phyloP scores from a whole-genome alignment of 257 asterid genomes.

The Euphrasia confusa region DNA sequence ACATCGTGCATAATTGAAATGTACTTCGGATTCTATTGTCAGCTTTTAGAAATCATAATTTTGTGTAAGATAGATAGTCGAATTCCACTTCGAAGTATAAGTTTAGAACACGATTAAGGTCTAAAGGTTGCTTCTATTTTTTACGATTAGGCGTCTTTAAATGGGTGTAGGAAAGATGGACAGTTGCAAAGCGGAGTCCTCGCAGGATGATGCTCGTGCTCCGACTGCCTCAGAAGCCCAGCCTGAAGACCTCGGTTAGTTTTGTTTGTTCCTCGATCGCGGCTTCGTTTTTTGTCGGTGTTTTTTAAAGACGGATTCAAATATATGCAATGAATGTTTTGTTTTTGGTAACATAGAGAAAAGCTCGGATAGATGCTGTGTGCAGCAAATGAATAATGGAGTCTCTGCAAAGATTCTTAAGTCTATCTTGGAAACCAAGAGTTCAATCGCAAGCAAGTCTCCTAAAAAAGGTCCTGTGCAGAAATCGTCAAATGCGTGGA shows the following conservation, averaged over 20 bases:
- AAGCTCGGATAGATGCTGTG: constrained; percentile 76
- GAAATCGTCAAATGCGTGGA: constrained; percentile 43
- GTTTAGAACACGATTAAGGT: too few relatives aligned
- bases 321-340: constrained; percentile 14
- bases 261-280: constrained; percentile 4
- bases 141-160: too few relatives aligned
- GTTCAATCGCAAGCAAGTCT: constrained; percentile 33
- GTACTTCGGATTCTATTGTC: not conserved
- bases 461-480: constrained; percentile 33
- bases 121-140: too few relatives aligned
- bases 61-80: not conserved
- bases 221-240: constrained; percentile 27
- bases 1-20: not conserved
- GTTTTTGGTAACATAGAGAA: constrained; percentile 48
- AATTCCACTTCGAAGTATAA: too few relatives aligned
- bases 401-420: constrained; percentile 56
- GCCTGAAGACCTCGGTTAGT: constrained; percentile 40
- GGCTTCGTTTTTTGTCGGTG: not conserved
- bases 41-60: not conserved
- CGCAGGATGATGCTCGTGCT: constrained; percentile 28
- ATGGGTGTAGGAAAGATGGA: constrained; percentile 34
- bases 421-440: constrained; percentile 42
- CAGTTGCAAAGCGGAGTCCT: constrained; percentile 26
- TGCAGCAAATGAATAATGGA: constrained; percentile 94
- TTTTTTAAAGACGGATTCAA: constrained; percentile 5